Evolutionary conservation across 192 early-diverging fungal species (phyloP), one percentile per base, ranked within the genome.

Genomic region (Bifiguratus adelaidae): DNA sequence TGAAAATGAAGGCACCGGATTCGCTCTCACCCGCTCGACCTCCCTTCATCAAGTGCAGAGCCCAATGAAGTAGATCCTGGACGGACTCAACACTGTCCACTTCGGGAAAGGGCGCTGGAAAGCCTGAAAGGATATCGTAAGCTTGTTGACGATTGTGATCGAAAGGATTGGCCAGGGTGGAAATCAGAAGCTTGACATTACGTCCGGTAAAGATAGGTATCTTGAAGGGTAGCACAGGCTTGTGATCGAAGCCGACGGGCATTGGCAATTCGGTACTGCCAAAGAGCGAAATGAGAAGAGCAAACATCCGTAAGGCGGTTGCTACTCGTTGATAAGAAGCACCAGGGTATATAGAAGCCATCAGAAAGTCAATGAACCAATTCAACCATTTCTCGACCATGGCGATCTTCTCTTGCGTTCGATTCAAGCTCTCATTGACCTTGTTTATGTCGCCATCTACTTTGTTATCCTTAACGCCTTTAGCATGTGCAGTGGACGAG

Each of bases 1-100:
- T 74, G 28, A 91, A 65, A 9, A 90, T 61, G 53, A 83, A 72
- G n/a, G 86, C 84, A 24, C 87, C 91, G 50, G 80, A 78, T 38
- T 88, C 86, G 56, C 87, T 85, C 56, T 94, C 85, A 13, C 78
- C 76, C 9, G 87, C 83, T 8, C 83, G 60, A 9, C 78, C 76
- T 50, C 80, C 85, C 46, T 54, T 65, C 20, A 87, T 66, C 60
- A 73, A 63, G 26, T 61, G 58, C 20, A 88, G 52, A 3, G 75
- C 82, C 55, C 77, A 77, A 32, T 68, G 60, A 4, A 87, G 58
- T 44, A 88, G 47, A 11, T 60, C 50, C 21, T 71, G 62, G 2
- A 77, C 70, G 3, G 59, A 58, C 1, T 65, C 68, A 5, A 52
- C 55, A 7, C 48, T 44, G 15, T 57, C 65, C 15, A 74, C 74